These are phyloP conservation scores for Fagopyrum homotropicum DNA, from an alignment of 148 eudicot genomes.

Conservation along the genomic window DNA sequence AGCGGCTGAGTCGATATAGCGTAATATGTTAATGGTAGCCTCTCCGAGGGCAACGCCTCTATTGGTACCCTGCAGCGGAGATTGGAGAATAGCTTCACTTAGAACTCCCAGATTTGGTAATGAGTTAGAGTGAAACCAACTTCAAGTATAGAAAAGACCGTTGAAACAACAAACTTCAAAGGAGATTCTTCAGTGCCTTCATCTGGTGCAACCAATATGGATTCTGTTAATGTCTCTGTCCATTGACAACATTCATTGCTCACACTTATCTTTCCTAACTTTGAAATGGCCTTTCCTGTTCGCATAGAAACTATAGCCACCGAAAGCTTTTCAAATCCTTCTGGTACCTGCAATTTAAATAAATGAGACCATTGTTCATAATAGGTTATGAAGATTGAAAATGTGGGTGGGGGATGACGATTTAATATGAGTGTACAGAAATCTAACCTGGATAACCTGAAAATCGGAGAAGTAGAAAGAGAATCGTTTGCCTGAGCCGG, in stretches of 20 bases:
- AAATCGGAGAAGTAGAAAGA: conserved; percentile 67
- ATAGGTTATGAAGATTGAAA: background rate
- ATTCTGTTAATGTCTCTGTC: conserved; percentile 49
- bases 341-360: conserved; percentile 44
- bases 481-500: conserved; percentile 25
- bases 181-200: conserved; percentile 33
- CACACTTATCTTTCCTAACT: conserved; percentile 44
- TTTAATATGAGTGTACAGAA: background rate
- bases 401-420: background rate
- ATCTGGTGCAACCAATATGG: conserved; percentile 37
- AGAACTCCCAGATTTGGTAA: background rate
- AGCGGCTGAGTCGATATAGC: conserved; percentile 31
- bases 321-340: conserved; percentile 74
- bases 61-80: conserved; percentile 47
- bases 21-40: conserved; percentile 39
- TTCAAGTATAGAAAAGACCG: conserved; percentile 24
- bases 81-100: background rate
- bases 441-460: conserved; percentile 56
- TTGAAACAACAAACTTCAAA: conserved; percentile 54
- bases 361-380: background rate
- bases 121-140: background rate
- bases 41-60: conserved; percentile 72
- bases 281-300: conserved; percentile 57
- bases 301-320: conserved; percentile 41
- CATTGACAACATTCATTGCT: conserved; percentile 60